Evolutionary conservation across 2,329 filamentous ascomycete genomes (phyloP).

Genomic region (Neofusicoccum parvum): DNA sequence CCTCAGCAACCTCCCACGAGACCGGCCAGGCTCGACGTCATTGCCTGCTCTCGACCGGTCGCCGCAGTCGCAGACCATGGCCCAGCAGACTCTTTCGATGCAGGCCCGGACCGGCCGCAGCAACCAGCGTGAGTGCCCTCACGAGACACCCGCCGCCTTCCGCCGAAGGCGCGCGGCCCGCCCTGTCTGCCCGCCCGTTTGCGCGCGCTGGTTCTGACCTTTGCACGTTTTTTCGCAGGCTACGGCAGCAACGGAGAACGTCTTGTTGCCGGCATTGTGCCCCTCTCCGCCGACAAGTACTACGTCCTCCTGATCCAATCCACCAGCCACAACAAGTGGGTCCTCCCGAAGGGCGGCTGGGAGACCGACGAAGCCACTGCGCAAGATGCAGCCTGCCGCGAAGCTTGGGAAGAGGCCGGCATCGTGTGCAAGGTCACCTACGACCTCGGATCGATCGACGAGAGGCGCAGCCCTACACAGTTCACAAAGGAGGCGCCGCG

Average conservation of each 20-base stretch:
- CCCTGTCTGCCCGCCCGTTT: constrained; percentile 18
- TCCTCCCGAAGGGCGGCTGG: constrained; percentile 97
- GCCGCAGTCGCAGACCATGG: constrained; percentile 39
- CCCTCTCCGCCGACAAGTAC: constrained; percentile 80
- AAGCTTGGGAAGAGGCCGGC: constrained; percentile 98
- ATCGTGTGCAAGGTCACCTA: constrained; percentile 82
- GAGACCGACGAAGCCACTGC: constrained; percentile 89
- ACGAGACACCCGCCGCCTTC: constrained; percentile 26
- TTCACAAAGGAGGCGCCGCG: constrained; percentile 67
- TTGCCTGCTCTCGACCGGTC: neutral
- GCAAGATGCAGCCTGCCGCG: constrained; percentile 79
- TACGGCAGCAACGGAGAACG: constrained; percentile 92
- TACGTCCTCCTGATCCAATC: constrained; percentile 94
- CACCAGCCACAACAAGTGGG: constrained; percentile 88
- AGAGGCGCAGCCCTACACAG: constrained; percentile 65
- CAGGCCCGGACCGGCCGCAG: constrained; percentile 74
- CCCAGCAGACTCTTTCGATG: constrained; percentile 51
- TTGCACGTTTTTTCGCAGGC: constrained; percentile 57
- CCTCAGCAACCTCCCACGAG: constrained; percentile 16
- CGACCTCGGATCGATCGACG: constrained; percentile 83
- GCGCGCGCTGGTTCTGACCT: constrained; percentile 22
- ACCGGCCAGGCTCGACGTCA: constrained; percentile 15
- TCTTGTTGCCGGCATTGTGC: constrained; percentile 91
- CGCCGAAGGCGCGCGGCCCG: constrained; percentile 19
- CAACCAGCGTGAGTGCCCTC: constrained; percentile 73